Evolutionary conservation across 257 asterid genomes (phyloP).

Genomic region (Linderniella brevidens): DNA sequence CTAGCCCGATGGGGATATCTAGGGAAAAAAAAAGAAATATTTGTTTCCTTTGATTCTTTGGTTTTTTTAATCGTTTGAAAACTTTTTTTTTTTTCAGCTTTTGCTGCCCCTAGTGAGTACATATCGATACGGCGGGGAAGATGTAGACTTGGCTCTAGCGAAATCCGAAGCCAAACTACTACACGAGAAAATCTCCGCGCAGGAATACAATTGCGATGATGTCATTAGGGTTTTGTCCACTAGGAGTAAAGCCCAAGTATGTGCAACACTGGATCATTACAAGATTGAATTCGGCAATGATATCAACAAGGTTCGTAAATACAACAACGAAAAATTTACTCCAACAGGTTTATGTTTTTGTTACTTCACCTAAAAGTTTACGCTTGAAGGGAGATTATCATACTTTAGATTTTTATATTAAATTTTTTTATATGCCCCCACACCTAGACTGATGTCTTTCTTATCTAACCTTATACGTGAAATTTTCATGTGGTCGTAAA

Average conservation of each 20-base stretch:
- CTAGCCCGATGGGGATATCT: no score
- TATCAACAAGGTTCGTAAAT: constrained; percentile 43
- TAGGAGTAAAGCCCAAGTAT: constrained; percentile 56
- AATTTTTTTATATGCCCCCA: no score
- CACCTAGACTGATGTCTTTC: no score
- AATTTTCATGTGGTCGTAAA: no score
- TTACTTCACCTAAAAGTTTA: no score
- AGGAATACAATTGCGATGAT: constrained; percentile 42
- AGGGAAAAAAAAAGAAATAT: neutral
- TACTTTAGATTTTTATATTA: no score
- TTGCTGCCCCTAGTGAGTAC: constrained; percentile 46
- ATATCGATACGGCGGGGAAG: constrained; percentile 44
- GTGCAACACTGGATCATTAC: constrained; percentile 47
- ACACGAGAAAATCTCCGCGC: constrained; percentile 21
- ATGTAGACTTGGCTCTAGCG: constrained; percentile 35
- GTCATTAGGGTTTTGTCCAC: constrained; percentile 47
- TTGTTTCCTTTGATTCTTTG: neutral
- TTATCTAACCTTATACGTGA: no score
- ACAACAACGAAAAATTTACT: neutral
- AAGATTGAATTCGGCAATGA: constrained; percentile 47
- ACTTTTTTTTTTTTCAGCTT: constrained; percentile 15
- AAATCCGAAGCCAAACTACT: constrained; percentile 28
- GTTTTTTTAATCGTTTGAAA: neutral
- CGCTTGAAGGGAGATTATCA: no score
- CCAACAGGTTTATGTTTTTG: neutral